These are phyloP conservation scores for Salvia rosmarinus DNA, from an alignment of 257 asterid species.

Conservation along the genomic window DNA sequence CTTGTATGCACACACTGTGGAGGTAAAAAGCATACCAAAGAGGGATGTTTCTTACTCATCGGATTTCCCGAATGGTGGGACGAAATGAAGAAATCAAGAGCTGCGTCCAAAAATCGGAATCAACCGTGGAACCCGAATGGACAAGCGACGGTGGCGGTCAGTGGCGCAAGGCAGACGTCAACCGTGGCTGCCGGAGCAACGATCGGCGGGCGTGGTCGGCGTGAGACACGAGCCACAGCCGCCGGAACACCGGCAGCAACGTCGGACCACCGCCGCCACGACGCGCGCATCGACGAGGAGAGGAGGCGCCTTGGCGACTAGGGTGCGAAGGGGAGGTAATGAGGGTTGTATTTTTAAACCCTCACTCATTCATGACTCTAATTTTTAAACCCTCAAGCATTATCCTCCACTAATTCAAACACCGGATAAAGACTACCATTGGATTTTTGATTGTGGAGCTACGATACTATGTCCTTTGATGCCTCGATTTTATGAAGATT, in stretches of 20 bases:
- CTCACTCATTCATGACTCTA: background rate
- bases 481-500: background rate
- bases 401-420: background rate
- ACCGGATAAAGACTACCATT: background rate
- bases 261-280: background rate
- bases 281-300: background rate
- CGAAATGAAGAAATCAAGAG: too few species aligned
- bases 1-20: too few species aligned
- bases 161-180: background rate
- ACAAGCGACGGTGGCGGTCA: background rate
- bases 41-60: too few species aligned
- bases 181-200: background rate
- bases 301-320: background rate
- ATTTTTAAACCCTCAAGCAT: background rate
- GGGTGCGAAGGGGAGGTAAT: background rate
- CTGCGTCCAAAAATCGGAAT: background rate
- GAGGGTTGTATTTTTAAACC: background rate
- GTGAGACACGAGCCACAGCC: background rate
- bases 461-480: constrained; percentile 7
- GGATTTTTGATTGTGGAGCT: constrained; percentile 4
- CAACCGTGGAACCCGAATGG: background rate
- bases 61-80: too few species aligned
- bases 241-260: background rate
- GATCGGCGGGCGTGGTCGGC: background rate
- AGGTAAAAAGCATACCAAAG: too few species aligned